Conservation (phyloP, 2,329 filamentous ascomycete species). For the Cyphellophora europaea region DNA sequence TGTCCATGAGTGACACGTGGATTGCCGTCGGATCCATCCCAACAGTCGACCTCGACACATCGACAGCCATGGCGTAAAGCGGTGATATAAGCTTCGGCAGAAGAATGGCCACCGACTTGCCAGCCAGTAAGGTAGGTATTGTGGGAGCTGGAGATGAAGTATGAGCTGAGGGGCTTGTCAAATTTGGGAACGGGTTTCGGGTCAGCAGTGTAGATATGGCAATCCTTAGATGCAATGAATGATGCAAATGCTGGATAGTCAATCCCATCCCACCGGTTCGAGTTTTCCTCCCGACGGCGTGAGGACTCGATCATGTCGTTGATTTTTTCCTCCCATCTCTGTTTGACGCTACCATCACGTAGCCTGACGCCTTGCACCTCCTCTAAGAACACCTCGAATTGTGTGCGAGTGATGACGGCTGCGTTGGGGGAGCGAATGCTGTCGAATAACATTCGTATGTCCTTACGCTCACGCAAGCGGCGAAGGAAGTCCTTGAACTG, state of each 20-base stretch:
- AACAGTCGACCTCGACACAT: conserved; percentile 95
- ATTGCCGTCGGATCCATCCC: conserved; percentile 82
- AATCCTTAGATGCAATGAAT: conserved; percentile 66
- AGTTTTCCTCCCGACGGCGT: conserved; percentile 1
- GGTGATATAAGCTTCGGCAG: conserved; percentile 88
- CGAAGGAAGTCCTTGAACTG: conserved; percentile 80
- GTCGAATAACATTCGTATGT: conserved; percentile 67
- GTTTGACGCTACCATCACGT: conserved; percentile 41
- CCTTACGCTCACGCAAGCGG: conserved; percentile 72
- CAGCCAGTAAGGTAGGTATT: conserved; percentile 93
- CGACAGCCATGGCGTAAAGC: conserved; percentile 82
- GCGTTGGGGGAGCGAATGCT: conserved; percentile 49
- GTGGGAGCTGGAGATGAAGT: conserved; percentile 97
- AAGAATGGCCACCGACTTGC: conserved; percentile 82
- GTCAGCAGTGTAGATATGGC: conserved; percentile 52
- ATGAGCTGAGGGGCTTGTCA: conserved; percentile 84
- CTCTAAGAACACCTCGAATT: conserved; percentile 69
- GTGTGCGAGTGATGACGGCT: conserved; percentile 57
- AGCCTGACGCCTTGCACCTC: conserved; percentile 69
- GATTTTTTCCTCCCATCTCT: conserved; percentile 13
- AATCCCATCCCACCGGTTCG: conserved; percentile 45
- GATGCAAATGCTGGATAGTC: conserved; percentile 68
- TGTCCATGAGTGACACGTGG: conserved; percentile 87
- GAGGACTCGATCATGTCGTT: conserved; percentile 9
- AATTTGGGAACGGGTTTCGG: conserved; percentile 55